These are phyloP conservation scores for Saxophila tyrrhenica DNA, from an alignment of 495 filamentous ascomycete species.

Conservation along the genomic window DNA sequence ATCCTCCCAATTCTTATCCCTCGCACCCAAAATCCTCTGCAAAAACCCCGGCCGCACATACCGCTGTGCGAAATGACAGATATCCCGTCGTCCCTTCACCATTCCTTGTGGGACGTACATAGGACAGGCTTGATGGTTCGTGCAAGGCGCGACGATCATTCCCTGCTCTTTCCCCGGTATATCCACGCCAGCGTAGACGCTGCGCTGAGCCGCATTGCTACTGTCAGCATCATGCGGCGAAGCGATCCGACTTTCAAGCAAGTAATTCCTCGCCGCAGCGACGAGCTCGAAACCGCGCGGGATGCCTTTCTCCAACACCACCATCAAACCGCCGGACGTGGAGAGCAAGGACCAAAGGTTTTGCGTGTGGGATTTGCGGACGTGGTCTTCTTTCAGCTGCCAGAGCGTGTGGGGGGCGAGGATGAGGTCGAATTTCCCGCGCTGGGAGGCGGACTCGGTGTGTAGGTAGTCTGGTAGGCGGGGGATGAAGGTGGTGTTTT, in stretches of 20 bases:
- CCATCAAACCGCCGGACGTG: constrained; percentile 73
- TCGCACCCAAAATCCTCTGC: constrained; percentile 62
- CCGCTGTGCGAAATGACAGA: constrained; percentile 81
- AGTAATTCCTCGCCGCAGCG: constrained; percentile 63
- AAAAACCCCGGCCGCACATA: constrained; percentile 75
- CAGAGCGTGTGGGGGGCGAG: constrained; percentile 77
- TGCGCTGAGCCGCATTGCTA: constrained; percentile 12
- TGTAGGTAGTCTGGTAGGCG: constrained; percentile 82
- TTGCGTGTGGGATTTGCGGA: constrained; percentile 64
- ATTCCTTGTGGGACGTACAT: constrained; percentile 68
- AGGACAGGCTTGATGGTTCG: constrained; percentile 77
- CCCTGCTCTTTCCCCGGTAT: constrained; percentile 43
- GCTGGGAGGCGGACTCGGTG: constrained; percentile 34
- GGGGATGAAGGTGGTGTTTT: constrained; percentile 86
- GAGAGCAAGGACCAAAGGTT: constrained; percentile 82
- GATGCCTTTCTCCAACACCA: constrained; percentile 84
- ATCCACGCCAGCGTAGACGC: not conserved
- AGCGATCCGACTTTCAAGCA: constrained; percentile 65
- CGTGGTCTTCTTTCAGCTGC: constrained; percentile 55
- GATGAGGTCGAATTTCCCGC: constrained; percentile 75
- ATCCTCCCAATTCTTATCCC: constrained; percentile 76
- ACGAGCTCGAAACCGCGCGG: constrained; percentile 88
- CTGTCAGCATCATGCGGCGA: constrained; percentile 33
- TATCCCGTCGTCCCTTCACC: constrained; percentile 65
- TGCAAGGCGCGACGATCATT: constrained; percentile 94